These are phyloP conservation scores for Cladobotryum protrusum DNA, from an alignment of 2,329 filamentous ascomycete genomes.

Conservation along the genomic window DNA sequence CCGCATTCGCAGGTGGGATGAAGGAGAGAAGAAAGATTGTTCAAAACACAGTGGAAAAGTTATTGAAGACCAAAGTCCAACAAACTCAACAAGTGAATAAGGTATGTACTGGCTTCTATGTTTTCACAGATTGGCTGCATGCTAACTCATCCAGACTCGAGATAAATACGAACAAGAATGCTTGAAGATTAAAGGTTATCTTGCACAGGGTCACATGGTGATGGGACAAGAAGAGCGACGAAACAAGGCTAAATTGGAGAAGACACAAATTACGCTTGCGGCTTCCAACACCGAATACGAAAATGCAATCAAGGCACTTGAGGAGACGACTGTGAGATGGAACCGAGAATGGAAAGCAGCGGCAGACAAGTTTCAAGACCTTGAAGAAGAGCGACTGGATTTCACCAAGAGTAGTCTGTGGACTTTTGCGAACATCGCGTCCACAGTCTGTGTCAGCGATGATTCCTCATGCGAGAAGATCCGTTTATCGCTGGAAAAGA, in stretches of 20 bases:
- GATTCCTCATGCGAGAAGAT: slow-evolving; percentile 97
- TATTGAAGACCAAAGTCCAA: slow-evolving; percentile 87
- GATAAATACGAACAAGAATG: slow-evolving; percentile 97
- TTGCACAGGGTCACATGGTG: slow-evolving; percentile 98
- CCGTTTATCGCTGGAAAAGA: slow-evolving; percentile 83
- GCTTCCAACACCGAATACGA: slow-evolving; percentile 92
- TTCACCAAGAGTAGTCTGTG: slow-evolving; percentile 97
- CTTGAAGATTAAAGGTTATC: slow-evolving; percentile 95
- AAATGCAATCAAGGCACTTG: slow-evolving; percentile 81
- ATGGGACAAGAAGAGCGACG: slow-evolving; percentile 99
- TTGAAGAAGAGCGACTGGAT: slow-evolving; percentile 94
- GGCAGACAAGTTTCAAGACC: slow-evolving; percentile 97
- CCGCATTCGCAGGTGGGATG: slow-evolving; percentile 87
- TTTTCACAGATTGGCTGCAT: background rate
- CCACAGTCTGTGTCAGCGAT: slow-evolving; percentile 95
- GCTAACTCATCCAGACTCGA: slow-evolving; percentile 52
- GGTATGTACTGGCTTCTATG: slow-evolving; percentile 38
- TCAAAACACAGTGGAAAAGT: slow-evolving; percentile 86
- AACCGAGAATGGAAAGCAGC: slow-evolving; percentile 98
- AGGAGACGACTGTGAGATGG: slow-evolving; percentile 93
- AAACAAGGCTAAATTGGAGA: slow-evolving; percentile 97
- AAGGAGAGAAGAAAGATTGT: slow-evolving; percentile 97
- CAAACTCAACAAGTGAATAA: slow-evolving; percentile 92
- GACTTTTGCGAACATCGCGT: slow-evolving; percentile 96
- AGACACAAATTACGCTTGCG: slow-evolving; percentile 93